Evolutionary conservation across 192 early-diverging fungal genomes (phyloP).

Genomic region (Pilaira anomala): DNA sequence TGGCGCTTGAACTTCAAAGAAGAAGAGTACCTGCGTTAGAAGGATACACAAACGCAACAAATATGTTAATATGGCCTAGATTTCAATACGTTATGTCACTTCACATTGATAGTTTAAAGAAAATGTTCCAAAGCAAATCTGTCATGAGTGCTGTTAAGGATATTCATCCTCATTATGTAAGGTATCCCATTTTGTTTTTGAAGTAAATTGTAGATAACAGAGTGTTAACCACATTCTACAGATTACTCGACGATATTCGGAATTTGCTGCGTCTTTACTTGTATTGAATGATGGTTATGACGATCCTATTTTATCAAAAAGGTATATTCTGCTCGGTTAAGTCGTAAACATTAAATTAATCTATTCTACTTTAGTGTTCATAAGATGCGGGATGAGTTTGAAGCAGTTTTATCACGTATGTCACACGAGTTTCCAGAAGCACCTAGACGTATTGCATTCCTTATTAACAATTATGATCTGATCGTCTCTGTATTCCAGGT

Average conservation of each 20-base stretch:
- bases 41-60: constrained; percentile 82
- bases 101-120: constrained; percentile 90
- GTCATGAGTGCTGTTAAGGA: constrained; percentile 56
- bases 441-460: constrained; percentile 70
- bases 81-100: constrained; percentile 80
- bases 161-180: constrained; percentile 79
- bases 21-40: constrained; percentile 79
- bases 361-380: constrained; percentile 45
- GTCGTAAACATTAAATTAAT: no score
- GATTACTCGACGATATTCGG: constrained; percentile 87
- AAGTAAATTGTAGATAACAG: background rate
- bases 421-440: constrained; percentile 67
- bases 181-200: constrained; percentile 13
- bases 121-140: constrained; percentile 63
- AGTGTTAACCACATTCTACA: constrained; percentile 22
- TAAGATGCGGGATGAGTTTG: constrained; percentile 74
- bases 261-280: constrained; percentile 89
- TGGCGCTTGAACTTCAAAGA: constrained; percentile 78
- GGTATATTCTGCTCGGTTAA: constrained; percentile 40
- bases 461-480: constrained; percentile 95
- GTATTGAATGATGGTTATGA: constrained; percentile 85
- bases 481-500: constrained; percentile 78
- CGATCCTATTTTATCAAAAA: constrained; percentile 76
- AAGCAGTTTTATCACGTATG: constrained; percentile 70
- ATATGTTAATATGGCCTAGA: constrained; percentile 93